phyloP scores from a whole-genome alignment of 1,284 basidiomycete species.

The Puccinia novopanici region DNA sequence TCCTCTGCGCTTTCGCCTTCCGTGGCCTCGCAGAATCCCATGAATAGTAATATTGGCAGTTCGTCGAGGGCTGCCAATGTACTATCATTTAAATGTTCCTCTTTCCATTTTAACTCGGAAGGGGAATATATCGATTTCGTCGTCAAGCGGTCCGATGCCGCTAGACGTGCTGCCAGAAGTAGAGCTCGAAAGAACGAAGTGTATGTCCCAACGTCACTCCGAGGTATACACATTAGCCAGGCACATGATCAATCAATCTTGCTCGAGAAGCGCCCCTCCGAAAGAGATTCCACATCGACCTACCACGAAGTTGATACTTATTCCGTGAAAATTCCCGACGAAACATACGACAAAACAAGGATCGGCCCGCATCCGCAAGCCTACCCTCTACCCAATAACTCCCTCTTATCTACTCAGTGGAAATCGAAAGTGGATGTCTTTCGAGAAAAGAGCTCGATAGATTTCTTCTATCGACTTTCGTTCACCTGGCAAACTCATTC shows the following conservation, averaged over 20 bases:
- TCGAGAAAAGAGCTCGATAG: slow-evolving; percentile 36
- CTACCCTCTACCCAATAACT: slow-evolving; percentile 43
- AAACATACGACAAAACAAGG: not conserved
- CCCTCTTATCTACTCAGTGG: slow-evolving; percentile 6
- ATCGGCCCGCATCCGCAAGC: slow-evolving; percentile 32
- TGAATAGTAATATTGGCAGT: not conserved
- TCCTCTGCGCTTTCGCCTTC: not conserved
- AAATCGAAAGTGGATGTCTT: slow-evolving; percentile 46
- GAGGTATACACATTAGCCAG: slow-evolving; percentile 24
- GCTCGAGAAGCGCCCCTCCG: slow-evolving; percentile 24
- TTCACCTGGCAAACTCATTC: slow-evolving; percentile 36
- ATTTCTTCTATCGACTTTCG: slow-evolving; percentile 46
- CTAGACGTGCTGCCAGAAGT: slow-evolving; percentile 33
- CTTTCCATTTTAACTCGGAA: slow-evolving; percentile 43
- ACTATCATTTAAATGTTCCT: slow-evolving; percentile 33
- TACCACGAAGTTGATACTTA: slow-evolving; percentile 4
- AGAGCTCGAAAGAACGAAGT: slow-evolving; percentile 38
- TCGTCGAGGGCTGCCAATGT: slow-evolving; percentile 22
- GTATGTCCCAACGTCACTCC: slow-evolving; percentile 29
- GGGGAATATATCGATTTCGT: slow-evolving; percentile 45
- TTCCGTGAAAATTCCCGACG: slow-evolving; percentile 9
- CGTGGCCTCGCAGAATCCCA: not conserved
- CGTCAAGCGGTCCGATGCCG: slow-evolving; percentile 32
- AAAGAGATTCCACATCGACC: slow-evolving; percentile 12
- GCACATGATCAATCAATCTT: slow-evolving; percentile 31